Evolutionary conservation across 1,139 yeast genomes (phyloP), one percentile per base, ranked within the genome.

Genomic region (Scheffersomyces segobiensis): DNA sequence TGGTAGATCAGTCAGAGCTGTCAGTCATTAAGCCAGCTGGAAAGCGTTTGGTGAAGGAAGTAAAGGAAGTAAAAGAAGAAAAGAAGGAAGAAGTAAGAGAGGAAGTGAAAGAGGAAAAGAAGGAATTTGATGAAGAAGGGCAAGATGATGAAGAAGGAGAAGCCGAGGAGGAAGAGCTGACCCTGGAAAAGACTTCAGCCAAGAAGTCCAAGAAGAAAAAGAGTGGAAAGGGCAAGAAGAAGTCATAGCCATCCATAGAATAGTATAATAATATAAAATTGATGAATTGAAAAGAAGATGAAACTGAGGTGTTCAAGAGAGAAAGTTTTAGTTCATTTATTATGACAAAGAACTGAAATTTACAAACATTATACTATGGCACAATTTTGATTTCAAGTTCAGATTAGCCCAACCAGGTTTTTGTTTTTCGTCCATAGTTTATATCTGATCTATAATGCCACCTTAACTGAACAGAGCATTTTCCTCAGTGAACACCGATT

Each of bases 1-100:
- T 68, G 53, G 78, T 69, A n/a, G 70, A 68, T 10, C 59, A 64
- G 53, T 64, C 69, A 6, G 70, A 68, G 56, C 56, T 42, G 26
- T 26, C 59, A 20, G 39, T 49, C 47, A 22, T 50, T 21, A 50
- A 59, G 50, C 26, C 50, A 8, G 22, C 50, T 12, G 2, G 17
- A 10, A 50, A 47, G 49, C 24, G 52, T 17, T 52, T 50, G n/a
- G 48, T 52, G 53, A 55, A 55, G 56, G 50, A 50, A 21, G 53
- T 47, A 12, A n/a, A n/a, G n/a, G n/a, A n/a, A n/a, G 62, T 50
- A 6, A 54, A 55, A 53, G 49, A 39, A 42, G 49, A 49, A 22
- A 10, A 19, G 19, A 54, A 54, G 19, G 56, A 46, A 22, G 39
- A 46, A 50, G 46, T 20, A 14, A 47, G 18, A 14, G 49, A 47